Evolutionary conservation across 306 rosid genomes (phyloP).

Genomic region (apple (Malus domestica)): ASM211411v1 NC_041803.1:20618501-20619000

Average conservation of each 20-base stretch:
- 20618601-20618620: neutral
- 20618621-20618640: too few relatives aligned
- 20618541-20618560: neutral
- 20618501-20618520: too few relatives aligned
- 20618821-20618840: neutral
- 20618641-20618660: neutral
- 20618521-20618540: slow-evolving; percentile 18
- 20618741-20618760: too few relatives aligned
- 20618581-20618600: neutral
- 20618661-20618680: neutral
- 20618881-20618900: too few relatives aligned
- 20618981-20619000: too few relatives aligned
- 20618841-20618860: too few relatives aligned
- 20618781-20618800: neutral
- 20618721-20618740: too few relatives aligned
- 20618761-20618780: too few relatives aligned
- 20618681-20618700: neutral
- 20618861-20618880: neutral
- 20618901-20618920: too few relatives aligned
- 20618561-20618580: neutral
- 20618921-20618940: neutral
- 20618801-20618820: neutral
- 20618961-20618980: too few relatives aligned
- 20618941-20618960: neutral
- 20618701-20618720: neutral